A percentile compares a stretch with the other conserved stretches of the same genome.
phyloP scores from a whole-genome alignment of 768 basidiomycete species.

The Phlebiopsis flavidoalba region DNA sequence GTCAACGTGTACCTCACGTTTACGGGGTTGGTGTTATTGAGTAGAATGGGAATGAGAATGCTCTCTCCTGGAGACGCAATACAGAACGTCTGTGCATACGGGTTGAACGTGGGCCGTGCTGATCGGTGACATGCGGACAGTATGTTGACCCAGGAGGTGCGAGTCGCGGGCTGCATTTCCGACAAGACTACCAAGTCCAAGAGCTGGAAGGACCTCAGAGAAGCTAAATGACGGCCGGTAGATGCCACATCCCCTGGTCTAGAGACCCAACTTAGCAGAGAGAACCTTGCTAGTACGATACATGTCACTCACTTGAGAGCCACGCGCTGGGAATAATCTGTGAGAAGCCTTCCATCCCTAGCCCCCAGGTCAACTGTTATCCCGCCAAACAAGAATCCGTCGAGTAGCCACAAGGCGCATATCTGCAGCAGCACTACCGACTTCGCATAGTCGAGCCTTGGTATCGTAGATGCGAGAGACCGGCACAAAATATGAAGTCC shows the following conservation, averaged over 20 bases:
- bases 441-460: constrained; percentile 63
- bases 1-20: constrained; percentile 69
- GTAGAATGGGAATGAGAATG: constrained; percentile 74
- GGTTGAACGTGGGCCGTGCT: constrained; percentile 91
- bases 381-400: constrained; percentile 69
- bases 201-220: constrained; percentile 29
- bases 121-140: constrained; percentile 88
- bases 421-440: constrained; percentile 63
- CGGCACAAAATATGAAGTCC: constrained; percentile 55
- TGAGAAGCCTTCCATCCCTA: constrained; percentile 16
- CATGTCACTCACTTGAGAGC: neutral
- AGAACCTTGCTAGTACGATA: neutral
- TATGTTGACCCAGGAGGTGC: constrained; percentile 81
- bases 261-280: neutral
- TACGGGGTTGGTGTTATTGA: constrained; percentile 84
- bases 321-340: neutral
- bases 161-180: constrained; percentile 38
- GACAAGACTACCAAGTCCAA: constrained; percentile 49
- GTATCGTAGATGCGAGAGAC: constrained; percentile 67
- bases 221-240: constrained; percentile 34
- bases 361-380: constrained; percentile 52
- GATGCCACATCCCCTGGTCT: constrained; percentile 17
- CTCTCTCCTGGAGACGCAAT: constrained; percentile 47
- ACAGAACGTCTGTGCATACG: constrained; percentile 68
- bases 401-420: constrained; percentile 51